phyloP scores from a whole-genome alignment of 176 grass and related monocot species.

The Eremochloa ophiuroides region DNA sequence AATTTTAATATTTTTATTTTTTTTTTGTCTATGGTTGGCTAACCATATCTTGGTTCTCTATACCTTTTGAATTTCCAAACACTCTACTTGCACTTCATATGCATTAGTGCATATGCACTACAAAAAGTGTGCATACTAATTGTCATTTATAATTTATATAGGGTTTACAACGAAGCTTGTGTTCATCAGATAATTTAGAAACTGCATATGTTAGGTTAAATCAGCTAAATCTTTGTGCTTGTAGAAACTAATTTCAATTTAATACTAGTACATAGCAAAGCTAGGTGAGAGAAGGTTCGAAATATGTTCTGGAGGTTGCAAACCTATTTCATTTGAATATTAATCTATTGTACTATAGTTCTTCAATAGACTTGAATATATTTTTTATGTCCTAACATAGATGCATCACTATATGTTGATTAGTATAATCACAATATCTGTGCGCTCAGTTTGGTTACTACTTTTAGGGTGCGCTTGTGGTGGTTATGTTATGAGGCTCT shows the following conservation, averaged over 20 bases:
- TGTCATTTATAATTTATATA: background rate
- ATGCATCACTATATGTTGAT: background rate
- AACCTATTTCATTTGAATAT: background rate
- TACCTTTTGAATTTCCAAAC: background rate
- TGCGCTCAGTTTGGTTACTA: background rate
- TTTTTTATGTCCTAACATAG: background rate
- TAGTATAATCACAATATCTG: background rate
- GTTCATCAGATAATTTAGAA: background rate
- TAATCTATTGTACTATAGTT: background rate
- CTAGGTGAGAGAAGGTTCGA: background rate
- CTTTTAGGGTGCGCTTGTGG: background rate
- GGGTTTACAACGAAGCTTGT: background rate
- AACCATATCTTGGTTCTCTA: background rate
- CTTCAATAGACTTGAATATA: background rate
- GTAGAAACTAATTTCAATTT: background rate
- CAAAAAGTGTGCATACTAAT: background rate
- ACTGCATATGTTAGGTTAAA: conserved; percentile 12
- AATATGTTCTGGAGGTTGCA: background rate
- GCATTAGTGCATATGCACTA: background rate
- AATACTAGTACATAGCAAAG: background rate
- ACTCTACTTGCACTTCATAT: background rate
- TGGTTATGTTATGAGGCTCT: background rate
- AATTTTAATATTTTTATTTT: background rate
- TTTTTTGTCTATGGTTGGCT: background rate
- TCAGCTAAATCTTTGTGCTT: background rate